phyloP scores from a whole-genome alignment of 371 early-diverging fungal species.

The Mycotypha africana region DNA sequence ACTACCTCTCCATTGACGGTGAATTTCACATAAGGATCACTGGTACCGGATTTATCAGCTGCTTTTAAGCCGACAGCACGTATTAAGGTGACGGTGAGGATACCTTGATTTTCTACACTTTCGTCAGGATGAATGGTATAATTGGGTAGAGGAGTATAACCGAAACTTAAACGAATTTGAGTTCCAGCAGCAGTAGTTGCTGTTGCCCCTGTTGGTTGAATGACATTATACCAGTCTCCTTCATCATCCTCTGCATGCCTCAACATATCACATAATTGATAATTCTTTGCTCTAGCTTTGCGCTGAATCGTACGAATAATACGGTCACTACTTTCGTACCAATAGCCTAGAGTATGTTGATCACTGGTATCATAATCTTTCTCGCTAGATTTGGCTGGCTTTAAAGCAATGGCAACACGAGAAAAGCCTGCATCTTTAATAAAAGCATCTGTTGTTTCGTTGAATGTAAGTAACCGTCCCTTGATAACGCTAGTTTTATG shows the following conservation, averaged over 20 bases:
- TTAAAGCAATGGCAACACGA: conserved; percentile 46
- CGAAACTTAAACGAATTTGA: conserved; percentile 48
- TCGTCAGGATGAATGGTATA: conserved; percentile 50
- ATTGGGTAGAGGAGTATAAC: conserved; percentile 41
- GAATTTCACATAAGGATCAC: conserved; percentile 82
- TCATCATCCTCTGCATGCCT: conserved; percentile 12
- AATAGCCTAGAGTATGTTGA: conserved; percentile 35
- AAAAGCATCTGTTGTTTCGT: conserved; percentile 46
- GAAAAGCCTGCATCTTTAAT: conserved; percentile 59
- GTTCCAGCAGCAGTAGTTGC: too few relatives aligned
- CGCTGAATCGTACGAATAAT: conserved; percentile 29
- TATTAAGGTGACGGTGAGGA: conserved; percentile 38
- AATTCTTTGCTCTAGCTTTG: background rate
- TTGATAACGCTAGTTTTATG: conserved; percentile 26
- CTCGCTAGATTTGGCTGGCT: conserved; percentile 16
- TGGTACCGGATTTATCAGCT: conserved; percentile 51
- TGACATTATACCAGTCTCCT: conserved; percentile 36
- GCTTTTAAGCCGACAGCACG: conserved; percentile 47
- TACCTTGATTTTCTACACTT: conserved; percentile 55
- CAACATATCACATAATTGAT: background rate
- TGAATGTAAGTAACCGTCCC: conserved; percentile 23
- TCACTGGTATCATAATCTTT: conserved; percentile 25
- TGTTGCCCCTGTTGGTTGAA: conserved; percentile 18
- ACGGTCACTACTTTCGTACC: conserved; percentile 27
- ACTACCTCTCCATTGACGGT: conserved; percentile 73